phyloP scores from a whole-genome alignment of 805 yeast species.

The Wickerhamiella parazyma region DNA sequence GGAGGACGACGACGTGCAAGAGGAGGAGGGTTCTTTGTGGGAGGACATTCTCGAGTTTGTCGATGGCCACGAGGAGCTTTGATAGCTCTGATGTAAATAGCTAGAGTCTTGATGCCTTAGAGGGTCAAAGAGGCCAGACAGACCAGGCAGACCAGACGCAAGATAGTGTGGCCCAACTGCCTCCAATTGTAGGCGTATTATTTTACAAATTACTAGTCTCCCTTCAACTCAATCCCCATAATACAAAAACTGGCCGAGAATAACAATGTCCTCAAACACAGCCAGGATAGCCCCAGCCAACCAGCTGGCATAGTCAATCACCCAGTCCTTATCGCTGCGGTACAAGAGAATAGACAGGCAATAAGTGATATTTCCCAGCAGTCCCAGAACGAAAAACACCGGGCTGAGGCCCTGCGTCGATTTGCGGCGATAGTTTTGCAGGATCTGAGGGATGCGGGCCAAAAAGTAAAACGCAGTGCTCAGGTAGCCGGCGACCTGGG shows the following conservation, averaged over 20 bases:
- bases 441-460: constrained; percentile 75
- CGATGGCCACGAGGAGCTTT: not conserved
- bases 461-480: constrained; percentile 57
- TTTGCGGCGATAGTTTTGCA: constrained; percentile 61
- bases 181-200: too few relatives aligned
- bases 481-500: constrained; percentile 56
- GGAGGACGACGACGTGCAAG: constrained; percentile 18
- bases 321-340: constrained; percentile 46
- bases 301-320: constrained; percentile 59
- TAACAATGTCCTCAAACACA: constrained; percentile 51
- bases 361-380: constrained; percentile 62
- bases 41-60: constrained; percentile 10
- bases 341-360: constrained; percentile 59
- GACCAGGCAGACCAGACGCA: too few relatives aligned
- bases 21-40: constrained; percentile 18
- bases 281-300: constrained; percentile 68
- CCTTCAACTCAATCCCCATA: too few relatives aligned
- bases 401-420: constrained; percentile 80
- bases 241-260: constrained; percentile 52
- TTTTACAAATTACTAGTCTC: not conserved
- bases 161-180: too few relatives aligned
- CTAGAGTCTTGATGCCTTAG: too few relatives aligned
- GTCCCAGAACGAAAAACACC: constrained; percentile 59
- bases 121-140: too few relatives aligned
- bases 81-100: too few relatives aligned